A percentile compares a stretch with the other conserved stretches of the same genome.
Conservation (phyloP, 2,329 filamentous ascomycete genomes). For the Diplodia intermedia region DNA sequence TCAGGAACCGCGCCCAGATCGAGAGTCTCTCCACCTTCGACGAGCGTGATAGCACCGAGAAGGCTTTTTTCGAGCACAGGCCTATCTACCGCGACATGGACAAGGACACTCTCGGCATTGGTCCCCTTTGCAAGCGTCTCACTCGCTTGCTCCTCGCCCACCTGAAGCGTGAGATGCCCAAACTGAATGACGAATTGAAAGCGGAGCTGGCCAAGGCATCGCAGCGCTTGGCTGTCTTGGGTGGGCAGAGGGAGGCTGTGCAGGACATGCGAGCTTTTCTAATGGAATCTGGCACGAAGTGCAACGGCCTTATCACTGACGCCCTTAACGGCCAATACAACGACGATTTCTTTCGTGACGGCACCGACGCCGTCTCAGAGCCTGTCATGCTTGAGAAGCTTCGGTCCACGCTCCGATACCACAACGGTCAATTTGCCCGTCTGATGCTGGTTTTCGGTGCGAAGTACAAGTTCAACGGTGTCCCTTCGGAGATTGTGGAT, state of each 20-base stretch:
- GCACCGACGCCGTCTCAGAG: neutral
- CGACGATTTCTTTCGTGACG: neutral
- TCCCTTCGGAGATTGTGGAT: neutral
- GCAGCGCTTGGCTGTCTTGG: neutral
- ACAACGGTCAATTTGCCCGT: neutral
- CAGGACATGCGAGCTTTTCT: neutral
- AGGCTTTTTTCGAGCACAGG: neutral
- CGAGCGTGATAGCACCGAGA: conserved; percentile 12
- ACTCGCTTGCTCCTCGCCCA: conserved; percentile 57
- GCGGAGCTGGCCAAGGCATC: conserved; percentile 34
- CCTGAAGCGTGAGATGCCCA: conserved; percentile 47
- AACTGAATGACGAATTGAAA: conserved; percentile 43
- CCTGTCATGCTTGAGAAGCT: neutral
- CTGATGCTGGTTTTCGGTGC: neutral
- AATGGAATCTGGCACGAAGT: neutral
- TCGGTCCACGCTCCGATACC: neutral
- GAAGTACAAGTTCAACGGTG: neutral
- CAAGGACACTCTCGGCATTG: conserved; percentile 53
- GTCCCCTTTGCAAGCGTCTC: conserved; percentile 56
- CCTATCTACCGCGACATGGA: neutral
- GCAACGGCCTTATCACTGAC: neutral
- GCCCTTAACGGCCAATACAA: neutral
- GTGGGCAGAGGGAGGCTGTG: neutral
- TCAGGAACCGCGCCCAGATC: conserved; percentile 54
- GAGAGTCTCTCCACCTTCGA: conserved; percentile 39